A percentile compares a stretch with the other conserved stretches of the same genome.
Conservation (phyloP, 345 rosid species). For the Populus simonii region DNA sequence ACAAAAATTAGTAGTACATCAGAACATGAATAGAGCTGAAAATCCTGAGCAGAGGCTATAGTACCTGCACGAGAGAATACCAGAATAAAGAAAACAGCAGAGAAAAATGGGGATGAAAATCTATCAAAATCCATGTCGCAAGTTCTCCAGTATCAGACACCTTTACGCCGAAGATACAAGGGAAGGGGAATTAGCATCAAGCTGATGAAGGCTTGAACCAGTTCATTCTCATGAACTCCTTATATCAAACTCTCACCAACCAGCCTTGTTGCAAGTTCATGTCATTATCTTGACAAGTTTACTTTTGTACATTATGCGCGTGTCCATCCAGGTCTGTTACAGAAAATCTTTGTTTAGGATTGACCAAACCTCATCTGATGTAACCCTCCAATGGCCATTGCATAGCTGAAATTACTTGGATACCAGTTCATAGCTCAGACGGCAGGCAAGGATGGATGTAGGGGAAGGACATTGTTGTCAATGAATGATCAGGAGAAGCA, state of each 20-base stretch:
- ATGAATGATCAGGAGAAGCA: background rate
- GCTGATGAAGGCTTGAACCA: background rate
- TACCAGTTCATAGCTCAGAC: background rate
- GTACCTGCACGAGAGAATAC: conserved; percentile 15
- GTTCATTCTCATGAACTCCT: background rate
- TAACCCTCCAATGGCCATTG: background rate
- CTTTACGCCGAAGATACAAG: background rate
- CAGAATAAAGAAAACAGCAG: conserved; percentile 1
- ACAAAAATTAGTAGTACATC: background rate
- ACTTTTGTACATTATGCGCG: background rate
- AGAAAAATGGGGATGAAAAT: background rate
- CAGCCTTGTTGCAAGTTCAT: background rate
- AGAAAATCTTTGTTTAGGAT: background rate
- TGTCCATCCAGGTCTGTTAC: background rate
- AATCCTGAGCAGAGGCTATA: background rate
- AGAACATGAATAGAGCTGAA: background rate
- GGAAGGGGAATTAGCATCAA: background rate
- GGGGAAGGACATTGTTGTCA: background rate
- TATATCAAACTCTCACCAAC: background rate
- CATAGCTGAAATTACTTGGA: background rate
- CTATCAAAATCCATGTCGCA: conserved; percentile 10
- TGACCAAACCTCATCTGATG: background rate
- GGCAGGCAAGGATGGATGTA: background rate
- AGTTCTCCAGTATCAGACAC: background rate
- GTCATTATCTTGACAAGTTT: background rate